phyloP scores from a whole-genome alignment of 257 asterid species.

The Solanum corneliomulleri region DNA sequence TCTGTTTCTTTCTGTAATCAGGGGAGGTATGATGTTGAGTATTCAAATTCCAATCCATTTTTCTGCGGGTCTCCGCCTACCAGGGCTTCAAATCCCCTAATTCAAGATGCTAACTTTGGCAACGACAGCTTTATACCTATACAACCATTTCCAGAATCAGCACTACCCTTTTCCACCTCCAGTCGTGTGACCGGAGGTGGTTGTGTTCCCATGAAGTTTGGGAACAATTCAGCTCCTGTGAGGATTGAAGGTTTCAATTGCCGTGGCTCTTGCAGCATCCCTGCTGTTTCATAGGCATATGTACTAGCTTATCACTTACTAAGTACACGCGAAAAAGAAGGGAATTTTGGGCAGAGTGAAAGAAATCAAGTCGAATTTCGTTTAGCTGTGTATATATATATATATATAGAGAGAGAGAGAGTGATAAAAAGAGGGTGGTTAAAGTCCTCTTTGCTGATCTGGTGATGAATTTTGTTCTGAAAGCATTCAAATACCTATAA shows the following conservation, averaged over 20 bases:
- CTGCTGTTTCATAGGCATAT: slow-evolving; percentile 30
- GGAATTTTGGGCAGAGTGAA: neutral
- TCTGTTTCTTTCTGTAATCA: neutral
- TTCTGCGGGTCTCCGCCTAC: slow-evolving; percentile 47
- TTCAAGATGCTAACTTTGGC: slow-evolving; percentile 47
- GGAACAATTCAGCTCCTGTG: slow-evolving; percentile 35
- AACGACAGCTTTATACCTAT: slow-evolving; percentile 8
- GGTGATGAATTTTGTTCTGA: neutral
- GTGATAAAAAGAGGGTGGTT: neutral
- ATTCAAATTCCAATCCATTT: slow-evolving; percentile 28
- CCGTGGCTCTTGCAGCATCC: slow-evolving; percentile 17
- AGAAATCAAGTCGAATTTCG: neutral
- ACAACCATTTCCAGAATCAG: neutral
- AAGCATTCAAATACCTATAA: neutral
- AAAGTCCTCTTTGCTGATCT: neutral
- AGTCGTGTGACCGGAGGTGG: slow-evolving; percentile 25
- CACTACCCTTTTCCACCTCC: slow-evolving; percentile 9
- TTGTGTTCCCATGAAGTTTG: slow-evolving; percentile 24
- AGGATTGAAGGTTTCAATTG: slow-evolving; percentile 61
- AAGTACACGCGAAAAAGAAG: neutral
- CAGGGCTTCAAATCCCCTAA: slow-evolving; percentile 49
- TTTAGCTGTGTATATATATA: slow-evolving; percentile 8
- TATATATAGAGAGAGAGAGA: neutral
- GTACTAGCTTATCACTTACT: neutral
- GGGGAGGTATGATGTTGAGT: slow-evolving; percentile 17